Base-by-base conservation (phyloP, 805 yeast species). In the Yamadazyma scolyti region DNA sequence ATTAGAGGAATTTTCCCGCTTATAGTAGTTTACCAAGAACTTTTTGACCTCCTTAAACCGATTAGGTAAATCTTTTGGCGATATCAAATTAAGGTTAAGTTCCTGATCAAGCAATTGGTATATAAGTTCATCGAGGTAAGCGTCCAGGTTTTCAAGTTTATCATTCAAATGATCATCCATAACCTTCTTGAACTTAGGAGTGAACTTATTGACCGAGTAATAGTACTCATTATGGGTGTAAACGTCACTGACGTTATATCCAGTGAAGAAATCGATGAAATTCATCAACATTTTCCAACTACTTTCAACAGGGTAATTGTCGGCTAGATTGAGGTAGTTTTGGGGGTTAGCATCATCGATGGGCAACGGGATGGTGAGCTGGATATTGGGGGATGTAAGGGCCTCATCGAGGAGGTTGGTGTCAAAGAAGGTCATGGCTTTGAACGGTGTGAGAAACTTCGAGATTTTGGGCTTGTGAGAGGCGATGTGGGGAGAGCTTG, bases 371-470 rank as follows among this genome's bases (percentile, higher is more conserved):
- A 63, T 61, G 8, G 58, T 39, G 8, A 63, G 47, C 4, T 48
- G 55, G 16, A 65, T 47, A 25, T 47, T 46, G 12, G 69, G 69
- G 2, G 40, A 23, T 1, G 40, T 28, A 11, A 53, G 44, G 1
- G 64, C 58, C 43, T 59, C 51, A 7, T 61, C 61, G 20, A 65
- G 50, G 30, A 65, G 50, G 39, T 65, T 65, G 37, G 65, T 52
- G 36, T 65, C 69, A 31, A 65, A 52, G 30, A 32, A n/a, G n/a
- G n/a, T n/a, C n/a, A n/a, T n/a, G n/a, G n/a, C n/a, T n/a, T n/a
- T n/a, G n/a, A n/a, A n/a, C n/a, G n/a, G n/a, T n/a, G n/a, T n/a
- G n/a, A n/a, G n/a, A n/a, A n/a, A n/a, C n/a, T n/a, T n/a, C n/a
- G n/a, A n/a, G n/a, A n/a, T n/a, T n/a, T n/a, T n/a, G n/a, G n/a